phyloP scores from a whole-genome alignment of 345 rosid genomes.

The Heritiera littoralis region DNA sequence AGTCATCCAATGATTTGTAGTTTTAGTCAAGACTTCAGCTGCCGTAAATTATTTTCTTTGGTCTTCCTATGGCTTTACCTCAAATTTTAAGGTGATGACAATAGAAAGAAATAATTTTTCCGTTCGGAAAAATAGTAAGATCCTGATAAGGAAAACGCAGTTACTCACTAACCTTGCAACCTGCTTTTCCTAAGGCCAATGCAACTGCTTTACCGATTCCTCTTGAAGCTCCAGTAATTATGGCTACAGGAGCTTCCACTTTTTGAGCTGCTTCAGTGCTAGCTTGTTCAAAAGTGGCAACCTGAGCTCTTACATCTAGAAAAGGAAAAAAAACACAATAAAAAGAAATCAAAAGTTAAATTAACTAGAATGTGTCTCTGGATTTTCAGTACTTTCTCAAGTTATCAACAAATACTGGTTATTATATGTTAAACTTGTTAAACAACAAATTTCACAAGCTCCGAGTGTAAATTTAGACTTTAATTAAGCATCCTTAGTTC shows the following conservation, averaged over 20 bases:
- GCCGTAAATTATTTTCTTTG: neutral
- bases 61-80: neutral
- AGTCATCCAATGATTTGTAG: constrained; percentile 12
- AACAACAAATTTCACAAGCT: constrained; percentile 8
- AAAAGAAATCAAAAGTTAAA: neutral
- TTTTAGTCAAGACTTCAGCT: neutral
- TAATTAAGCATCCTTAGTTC: neutral
- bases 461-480: neutral
- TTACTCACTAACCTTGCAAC: constrained; percentile 51
- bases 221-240: constrained; percentile 97
- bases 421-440: neutral
- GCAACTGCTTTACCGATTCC: constrained; percentile 98
- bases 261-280: constrained; percentile 42
- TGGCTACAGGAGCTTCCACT: constrained; percentile 77
- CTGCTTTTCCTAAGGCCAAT: constrained; percentile 83
- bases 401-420: neutral
- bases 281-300: constrained; percentile 55
- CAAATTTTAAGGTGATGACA: neutral
- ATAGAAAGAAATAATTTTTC: neutral
- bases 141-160: neutral
- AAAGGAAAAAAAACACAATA: neutral
- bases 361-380: neutral
- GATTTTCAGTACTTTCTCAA: neutral
- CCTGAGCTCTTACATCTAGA: constrained; percentile 72
- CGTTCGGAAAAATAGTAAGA: neutral